Conservation (phyloP, 305 asterid species). For the Fraxinus dipetala region DNA sequence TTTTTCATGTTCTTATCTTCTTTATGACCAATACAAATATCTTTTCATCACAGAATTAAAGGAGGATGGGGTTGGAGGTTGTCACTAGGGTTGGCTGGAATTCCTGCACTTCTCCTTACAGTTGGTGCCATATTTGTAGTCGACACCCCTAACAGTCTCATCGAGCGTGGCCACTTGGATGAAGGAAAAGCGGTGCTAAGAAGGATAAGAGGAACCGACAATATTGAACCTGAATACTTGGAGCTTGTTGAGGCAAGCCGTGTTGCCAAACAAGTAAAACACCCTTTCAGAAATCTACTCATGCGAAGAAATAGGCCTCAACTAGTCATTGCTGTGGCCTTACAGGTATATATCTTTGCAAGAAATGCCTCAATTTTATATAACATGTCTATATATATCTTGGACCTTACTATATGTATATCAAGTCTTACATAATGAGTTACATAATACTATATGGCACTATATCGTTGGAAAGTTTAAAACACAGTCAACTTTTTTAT, state of each 20-base stretch:
- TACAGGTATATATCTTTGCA: constrained; percentile 43
- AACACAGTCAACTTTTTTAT: too few species aligned
- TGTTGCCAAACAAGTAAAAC: constrained; percentile 70
- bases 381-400: not conserved
- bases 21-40: not conserved
- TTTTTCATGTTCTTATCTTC: not conserved
- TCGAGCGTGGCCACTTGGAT: constrained; percentile 72
- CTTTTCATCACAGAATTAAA: constrained; percentile 35
- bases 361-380: not conserved
- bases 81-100: constrained; percentile 77
- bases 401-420: too few species aligned
- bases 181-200: constrained; percentile 69
- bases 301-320: constrained; percentile 71
- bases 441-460: too few species aligned
- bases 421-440: too few species aligned
- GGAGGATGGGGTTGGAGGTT: constrained; percentile 90
- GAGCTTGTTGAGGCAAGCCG: constrained; percentile 83
- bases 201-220: constrained; percentile 69
- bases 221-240: constrained; percentile 67
- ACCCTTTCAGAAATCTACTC: constrained; percentile 83
- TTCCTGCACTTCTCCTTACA: constrained; percentile 70
- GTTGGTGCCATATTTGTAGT: constrained; percentile 67
- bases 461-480: too few species aligned
- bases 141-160: constrained; percentile 84
- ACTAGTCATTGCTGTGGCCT: constrained; percentile 58